phyloP scores from a whole-genome alignment of 768 basidiomycete species.

The Chalciporus sphaerocephalus region DNA sequence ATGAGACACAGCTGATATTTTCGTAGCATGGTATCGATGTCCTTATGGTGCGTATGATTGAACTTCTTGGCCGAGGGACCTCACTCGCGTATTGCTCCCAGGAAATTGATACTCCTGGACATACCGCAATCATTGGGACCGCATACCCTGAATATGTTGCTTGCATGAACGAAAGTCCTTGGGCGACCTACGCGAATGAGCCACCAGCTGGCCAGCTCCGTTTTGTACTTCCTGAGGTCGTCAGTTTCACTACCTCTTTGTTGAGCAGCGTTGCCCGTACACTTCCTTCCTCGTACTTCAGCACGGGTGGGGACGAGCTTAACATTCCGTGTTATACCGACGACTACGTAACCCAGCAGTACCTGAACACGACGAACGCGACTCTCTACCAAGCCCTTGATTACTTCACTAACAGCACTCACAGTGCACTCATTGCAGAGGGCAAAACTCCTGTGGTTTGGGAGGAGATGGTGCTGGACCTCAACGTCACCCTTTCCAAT shows the following conservation, averaged over 20 bases:
- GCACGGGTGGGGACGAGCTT: slow-evolving; percentile 81
- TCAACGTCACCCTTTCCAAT: slow-evolving; percentile 37
- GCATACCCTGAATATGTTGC: slow-evolving; percentile 75
- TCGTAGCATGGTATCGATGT: slow-evolving; percentile 68
- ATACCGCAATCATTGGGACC: slow-evolving; percentile 60
- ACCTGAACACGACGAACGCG: slow-evolving; percentile 45
- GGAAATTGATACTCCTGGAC: slow-evolving; percentile 85
- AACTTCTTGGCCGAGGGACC: background rate
- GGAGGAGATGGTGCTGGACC: slow-evolving; percentile 57
- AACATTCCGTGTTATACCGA: slow-evolving; percentile 62
- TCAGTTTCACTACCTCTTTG: slow-evolving; percentile 54
- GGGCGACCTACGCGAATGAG: slow-evolving; percentile 60
- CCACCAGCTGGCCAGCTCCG: slow-evolving; percentile 84
- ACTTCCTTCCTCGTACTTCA: slow-evolving; percentile 59
- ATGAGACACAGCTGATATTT: slow-evolving; percentile 2
- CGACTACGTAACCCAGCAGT: slow-evolving; percentile 55
- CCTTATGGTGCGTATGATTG: slow-evolving; percentile 37
- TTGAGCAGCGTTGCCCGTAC: slow-evolving; percentile 49
- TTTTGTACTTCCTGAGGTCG: slow-evolving; percentile 55
- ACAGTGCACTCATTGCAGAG: slow-evolving; percentile 45
- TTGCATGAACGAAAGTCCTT: slow-evolving; percentile 54
- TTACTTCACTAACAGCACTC: slow-evolving; percentile 56
- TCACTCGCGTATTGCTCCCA: slow-evolving; percentile 17
- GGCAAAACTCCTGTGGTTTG: slow-evolving; percentile 81
- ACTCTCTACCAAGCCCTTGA: slow-evolving; percentile 64